Evolutionary conservation across 2,329 filamentous ascomycete species (phyloP).

Genomic region (Colletotrichum tofieldiae): DNA sequence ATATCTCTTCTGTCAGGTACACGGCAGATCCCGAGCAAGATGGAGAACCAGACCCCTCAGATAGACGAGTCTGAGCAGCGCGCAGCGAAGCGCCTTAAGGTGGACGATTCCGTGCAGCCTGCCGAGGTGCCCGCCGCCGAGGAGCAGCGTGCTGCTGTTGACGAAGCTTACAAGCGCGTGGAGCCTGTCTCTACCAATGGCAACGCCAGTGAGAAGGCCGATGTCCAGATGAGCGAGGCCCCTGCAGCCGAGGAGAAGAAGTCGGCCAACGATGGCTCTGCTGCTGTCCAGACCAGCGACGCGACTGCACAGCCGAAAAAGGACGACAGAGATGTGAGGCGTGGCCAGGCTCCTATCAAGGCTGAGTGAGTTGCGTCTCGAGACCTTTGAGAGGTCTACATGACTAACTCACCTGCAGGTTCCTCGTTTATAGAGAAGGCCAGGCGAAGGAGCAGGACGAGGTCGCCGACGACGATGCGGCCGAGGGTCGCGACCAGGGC

Average conservation of each 20-base stretch:
- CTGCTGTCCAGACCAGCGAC: conserved; percentile 31
- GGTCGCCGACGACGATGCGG: conserved; percentile 64
- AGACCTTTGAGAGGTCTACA: background rate
- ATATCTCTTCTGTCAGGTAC: background rate
- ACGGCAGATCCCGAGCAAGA: conserved; percentile 5
- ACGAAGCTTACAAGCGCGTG: conserved; percentile 33
- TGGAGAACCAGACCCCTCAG: conserved; percentile 30
- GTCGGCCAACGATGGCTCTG: background rate
- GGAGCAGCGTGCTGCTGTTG: conserved; percentile 35
- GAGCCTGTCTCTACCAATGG: conserved; percentile 36
- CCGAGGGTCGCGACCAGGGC: conserved; percentile 59
- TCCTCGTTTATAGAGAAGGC: conserved; percentile 49
- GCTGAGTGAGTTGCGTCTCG: conserved; percentile 52
- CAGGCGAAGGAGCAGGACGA: conserved; percentile 71
- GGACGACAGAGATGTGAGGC: conserved; percentile 43
- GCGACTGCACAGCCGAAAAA: conserved; percentile 33
- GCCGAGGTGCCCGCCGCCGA: conserved; percentile 5
- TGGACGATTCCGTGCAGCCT: conserved; percentile 36
- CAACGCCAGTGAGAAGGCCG: conserved; percentile 24
- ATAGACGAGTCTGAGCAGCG: conserved; percentile 43
- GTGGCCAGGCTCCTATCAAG: conserved; percentile 55
- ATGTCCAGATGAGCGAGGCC: conserved; percentile 36
- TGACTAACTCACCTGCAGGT: conserved; percentile 47
- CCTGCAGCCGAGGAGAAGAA: conserved; percentile 12
- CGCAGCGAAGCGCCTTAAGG: conserved; percentile 46